These are phyloP conservation scores for Pyrenophora tritici-repentis DNA, from an alignment of 2,329 filamentous ascomycete species.

Conservation along the genomic window DNA sequence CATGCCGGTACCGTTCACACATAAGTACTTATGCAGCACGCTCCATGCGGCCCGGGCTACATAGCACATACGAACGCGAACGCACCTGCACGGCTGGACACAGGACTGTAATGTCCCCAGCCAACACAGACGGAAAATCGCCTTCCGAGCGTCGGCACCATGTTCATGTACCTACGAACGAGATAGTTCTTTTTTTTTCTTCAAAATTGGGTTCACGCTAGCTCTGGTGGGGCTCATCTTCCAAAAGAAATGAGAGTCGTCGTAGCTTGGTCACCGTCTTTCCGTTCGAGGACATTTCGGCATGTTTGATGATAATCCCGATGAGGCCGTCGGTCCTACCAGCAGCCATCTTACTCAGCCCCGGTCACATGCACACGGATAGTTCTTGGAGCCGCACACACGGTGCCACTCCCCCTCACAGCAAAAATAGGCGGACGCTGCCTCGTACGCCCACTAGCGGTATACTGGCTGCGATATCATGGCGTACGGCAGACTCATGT, in stretches of 20 bases:
- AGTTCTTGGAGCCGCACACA: conserved; percentile 3
- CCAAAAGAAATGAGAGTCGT: neutral
- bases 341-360: neutral
- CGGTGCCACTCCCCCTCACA: neutral
- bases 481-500: too few relatives aligned
- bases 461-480: too few relatives aligned
- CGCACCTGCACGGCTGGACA: neutral
- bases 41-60: neutral
- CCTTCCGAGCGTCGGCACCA: neutral
- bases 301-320: neutral
- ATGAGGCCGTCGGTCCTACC: conserved; percentile 1
- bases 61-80: neutral
- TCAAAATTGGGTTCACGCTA: conserved; percentile 9
- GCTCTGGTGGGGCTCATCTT: neutral
- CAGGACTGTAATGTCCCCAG: neutral
- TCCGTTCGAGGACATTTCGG: neutral
- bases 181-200: conserved; percentile 6
- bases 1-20: too few relatives aligned
- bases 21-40: neutral
- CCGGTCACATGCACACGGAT: conserved; percentile 3
- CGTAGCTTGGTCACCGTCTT: neutral
- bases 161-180: neutral
- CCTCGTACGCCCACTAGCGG: too few relatives aligned
- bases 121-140: neutral
- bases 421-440: too few relatives aligned